phyloP scores from a whole-genome alignment of 306 rosid genomes.

The Prosopis cineraria region DNA sequence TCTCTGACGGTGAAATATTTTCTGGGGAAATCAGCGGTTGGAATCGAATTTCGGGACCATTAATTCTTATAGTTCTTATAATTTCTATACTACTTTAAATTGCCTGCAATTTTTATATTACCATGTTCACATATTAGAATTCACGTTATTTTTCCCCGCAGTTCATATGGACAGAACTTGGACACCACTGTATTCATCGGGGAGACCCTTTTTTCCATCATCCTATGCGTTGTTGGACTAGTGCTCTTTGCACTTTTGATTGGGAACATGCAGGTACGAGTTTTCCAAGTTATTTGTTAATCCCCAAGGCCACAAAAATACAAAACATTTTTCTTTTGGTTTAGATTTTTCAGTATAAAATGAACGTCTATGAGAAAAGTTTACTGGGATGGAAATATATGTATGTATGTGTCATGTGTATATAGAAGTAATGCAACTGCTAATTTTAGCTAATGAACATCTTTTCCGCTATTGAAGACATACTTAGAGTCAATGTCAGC shows the following conservation, averaged over 20 bases:
- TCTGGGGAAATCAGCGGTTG: neutral
- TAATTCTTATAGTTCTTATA: too few relatives aligned
- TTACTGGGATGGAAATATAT: neutral
- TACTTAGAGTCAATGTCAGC: constrained; percentile 74
- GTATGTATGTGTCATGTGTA: too few relatives aligned
- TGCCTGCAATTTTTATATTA: neutral
- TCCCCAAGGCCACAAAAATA: neutral
- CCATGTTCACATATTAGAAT: neutral
- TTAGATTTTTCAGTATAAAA: too few relatives aligned
- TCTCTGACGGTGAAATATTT: neutral
- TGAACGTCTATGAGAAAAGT: neutral
- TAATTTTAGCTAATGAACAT: constrained; percentile 21
- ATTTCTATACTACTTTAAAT: too few relatives aligned
- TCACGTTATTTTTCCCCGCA: constrained; percentile 24
- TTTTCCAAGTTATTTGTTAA: neutral
- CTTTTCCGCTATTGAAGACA: constrained; percentile 48
- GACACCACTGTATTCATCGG: constrained; percentile 67
- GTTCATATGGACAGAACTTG: constrained; percentile 78
- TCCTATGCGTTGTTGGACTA: constrained; percentile 64
- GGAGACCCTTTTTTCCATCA: constrained; percentile 71
- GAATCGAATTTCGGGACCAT: neutral
- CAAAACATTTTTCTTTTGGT: neutral
- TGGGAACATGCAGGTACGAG: constrained; percentile 89
- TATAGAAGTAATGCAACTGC: constrained; percentile 9
- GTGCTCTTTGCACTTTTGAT: constrained; percentile 68